A percentile compares a stretch with the other conserved stretches of the same genome.
Evolutionary conservation across 2,329 filamentous ascomycete genomes (phyloP).

Genomic region (Talaromyces rugulosus): DNA sequence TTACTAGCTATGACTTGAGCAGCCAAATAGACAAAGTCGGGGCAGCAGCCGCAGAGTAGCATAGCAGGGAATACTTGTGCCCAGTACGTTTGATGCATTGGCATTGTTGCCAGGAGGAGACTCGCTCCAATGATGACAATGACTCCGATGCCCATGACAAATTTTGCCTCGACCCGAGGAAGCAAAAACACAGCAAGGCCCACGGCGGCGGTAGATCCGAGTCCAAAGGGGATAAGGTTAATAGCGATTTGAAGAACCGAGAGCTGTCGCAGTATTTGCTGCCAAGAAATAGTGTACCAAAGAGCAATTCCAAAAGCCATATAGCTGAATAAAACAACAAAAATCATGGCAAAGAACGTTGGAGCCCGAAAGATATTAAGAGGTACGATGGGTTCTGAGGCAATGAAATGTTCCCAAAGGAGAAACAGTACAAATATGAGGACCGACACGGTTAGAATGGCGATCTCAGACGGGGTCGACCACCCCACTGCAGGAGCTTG

Average conservation of each 20-base stretch:
- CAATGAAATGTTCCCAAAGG: constrained; percentile 40
- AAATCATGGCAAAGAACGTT: constrained; percentile 41
- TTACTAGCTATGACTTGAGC: constrained; percentile 54
- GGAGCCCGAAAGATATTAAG: constrained; percentile 43
- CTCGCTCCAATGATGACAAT: constrained; percentile 25
- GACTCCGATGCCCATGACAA: constrained; percentile 45
- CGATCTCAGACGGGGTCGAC: constrained; percentile 40
- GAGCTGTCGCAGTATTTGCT: constrained; percentile 41
- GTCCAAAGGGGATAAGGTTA: constrained; percentile 39
- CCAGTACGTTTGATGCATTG: constrained; percentile 44
- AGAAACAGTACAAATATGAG: constrained; percentile 30
- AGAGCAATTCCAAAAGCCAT: constrained; percentile 47
- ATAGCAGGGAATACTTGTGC: constrained; percentile 37
- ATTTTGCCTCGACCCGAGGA: constrained; percentile 44
- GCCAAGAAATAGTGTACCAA: constrained; percentile 48
- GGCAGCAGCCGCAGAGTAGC: constrained; percentile 36
- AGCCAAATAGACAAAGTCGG: constrained; percentile 49
- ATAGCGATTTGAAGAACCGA: constrained; percentile 38
- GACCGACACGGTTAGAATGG: constrained; percentile 34
- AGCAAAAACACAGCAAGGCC: constrained; percentile 44
- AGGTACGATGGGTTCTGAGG: constrained; percentile 44
- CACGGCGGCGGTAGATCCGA: constrained; percentile 37
- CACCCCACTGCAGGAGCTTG: constrained; percentile 47
- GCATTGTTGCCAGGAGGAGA: constrained; percentile 43
- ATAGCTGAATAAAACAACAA: constrained; percentile 44